Percentiles rank a stretch among this genome's conserved stretches.
These are phyloP conservation scores for Schizochytrium sp. DNA, from an alignment of 108 stramenopile species.

Conservation along the genomic window DNA sequence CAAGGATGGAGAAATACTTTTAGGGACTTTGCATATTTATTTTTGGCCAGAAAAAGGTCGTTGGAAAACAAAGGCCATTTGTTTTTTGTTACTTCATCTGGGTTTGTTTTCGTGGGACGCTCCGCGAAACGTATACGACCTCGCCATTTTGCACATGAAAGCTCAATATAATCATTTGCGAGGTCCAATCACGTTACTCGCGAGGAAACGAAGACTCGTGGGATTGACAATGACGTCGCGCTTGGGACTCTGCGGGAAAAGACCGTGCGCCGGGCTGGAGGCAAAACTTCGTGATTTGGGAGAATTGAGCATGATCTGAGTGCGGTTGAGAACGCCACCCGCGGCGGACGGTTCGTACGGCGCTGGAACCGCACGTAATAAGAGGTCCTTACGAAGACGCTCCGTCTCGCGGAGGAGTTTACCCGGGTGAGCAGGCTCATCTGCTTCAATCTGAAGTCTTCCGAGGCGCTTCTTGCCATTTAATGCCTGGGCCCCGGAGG, in stretches of 20 bases:
- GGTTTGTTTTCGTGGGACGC: neutral
- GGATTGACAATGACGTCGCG: neutral
- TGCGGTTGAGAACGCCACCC: neutral
- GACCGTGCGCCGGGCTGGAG: neutral
- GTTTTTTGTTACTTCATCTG: neutral
- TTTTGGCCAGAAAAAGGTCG: too few species aligned
- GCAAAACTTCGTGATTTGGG: neutral
- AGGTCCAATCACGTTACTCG: neutral
- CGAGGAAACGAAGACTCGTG: slow-evolving; percentile 7
- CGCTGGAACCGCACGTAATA: neutral
- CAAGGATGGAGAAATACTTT: too few species aligned
- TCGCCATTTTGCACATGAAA: neutral
- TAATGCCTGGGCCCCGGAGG: neutral
- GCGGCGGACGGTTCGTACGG: neutral
- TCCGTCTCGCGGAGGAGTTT: neutral
- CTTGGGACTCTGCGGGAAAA: neutral
- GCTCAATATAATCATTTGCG: neutral
- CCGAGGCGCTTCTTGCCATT: neutral
- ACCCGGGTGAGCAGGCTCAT: neutral
- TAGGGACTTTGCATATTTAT: too few species aligned
- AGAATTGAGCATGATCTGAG: neutral
- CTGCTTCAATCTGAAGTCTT: neutral
- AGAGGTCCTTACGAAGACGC: neutral
- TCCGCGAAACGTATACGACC: neutral
- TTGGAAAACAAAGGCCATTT: neutral